A percentile compares a stretch with the other conserved stretches of the same genome.
phyloP scores from a whole-genome alignment of 352 stramenopile genomes.

The Paralagenidium karlingii region DNA sequence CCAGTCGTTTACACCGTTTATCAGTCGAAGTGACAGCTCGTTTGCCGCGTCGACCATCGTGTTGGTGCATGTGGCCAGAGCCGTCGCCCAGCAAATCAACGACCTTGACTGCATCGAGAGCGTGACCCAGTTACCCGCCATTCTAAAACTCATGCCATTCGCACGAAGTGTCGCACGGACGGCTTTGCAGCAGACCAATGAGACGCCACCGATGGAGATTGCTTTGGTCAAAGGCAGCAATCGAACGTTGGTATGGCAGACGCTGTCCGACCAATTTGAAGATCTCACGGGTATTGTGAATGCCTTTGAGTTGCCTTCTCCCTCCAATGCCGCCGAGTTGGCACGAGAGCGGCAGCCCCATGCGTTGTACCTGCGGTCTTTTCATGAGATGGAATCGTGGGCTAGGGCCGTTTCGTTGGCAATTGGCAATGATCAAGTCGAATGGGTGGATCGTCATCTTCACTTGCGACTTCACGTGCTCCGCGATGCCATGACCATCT shows the following conservation, averaged over 20 bases:
- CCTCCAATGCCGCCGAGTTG: slow-evolving; percentile 8
- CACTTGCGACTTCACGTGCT: slow-evolving; percentile 20
- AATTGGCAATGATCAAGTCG: slow-evolving; percentile 30
- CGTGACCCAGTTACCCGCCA: slow-evolving; percentile 25
- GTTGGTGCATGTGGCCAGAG: slow-evolving; percentile 31
- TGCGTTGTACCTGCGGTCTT: slow-evolving; percentile 33
- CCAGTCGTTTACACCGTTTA: slow-evolving; percentile 29
- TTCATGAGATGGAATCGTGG: slow-evolving; percentile 45
- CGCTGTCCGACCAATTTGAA: slow-evolving; percentile 22
- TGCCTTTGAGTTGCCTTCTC: slow-evolving; percentile 27
- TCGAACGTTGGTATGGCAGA: slow-evolving; percentile 11
- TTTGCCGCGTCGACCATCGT: slow-evolving; percentile 27
- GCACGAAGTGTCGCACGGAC: slow-evolving; percentile 40
- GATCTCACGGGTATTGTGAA: slow-evolving; percentile 42
- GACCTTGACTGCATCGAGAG: slow-evolving; percentile 28
- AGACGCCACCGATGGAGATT: slow-evolving; percentile 44
- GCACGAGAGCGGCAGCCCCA: slow-evolving; percentile 1
- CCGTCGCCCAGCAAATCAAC: slow-evolving; percentile 15
- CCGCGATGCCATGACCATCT: slow-evolving; percentile 8
- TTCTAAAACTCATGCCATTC: slow-evolving; percentile 64
- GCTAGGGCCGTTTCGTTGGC: slow-evolving; percentile 33
- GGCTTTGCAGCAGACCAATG: slow-evolving; percentile 15
- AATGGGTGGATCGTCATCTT: slow-evolving; percentile 42
- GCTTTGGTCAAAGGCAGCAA: slow-evolving; percentile 26
- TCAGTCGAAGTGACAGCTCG: slow-evolving; percentile 29